phyloP scores from a whole-genome alignment of 2,329 filamentous ascomycete species.

The Westerdykella aurantiaca region DNA sequence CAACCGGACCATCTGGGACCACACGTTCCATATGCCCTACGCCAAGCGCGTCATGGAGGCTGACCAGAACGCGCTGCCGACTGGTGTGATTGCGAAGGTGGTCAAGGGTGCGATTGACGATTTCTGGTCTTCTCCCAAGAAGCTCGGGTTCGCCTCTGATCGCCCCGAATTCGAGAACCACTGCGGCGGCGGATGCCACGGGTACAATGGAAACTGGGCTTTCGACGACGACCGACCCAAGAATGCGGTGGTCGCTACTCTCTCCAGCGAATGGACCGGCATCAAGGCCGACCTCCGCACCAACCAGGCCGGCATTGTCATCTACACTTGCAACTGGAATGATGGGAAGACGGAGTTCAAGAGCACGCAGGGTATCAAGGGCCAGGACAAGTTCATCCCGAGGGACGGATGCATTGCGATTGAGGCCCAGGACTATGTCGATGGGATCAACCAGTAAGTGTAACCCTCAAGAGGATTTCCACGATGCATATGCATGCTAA shows the following conservation, averaged over 20 bases:
- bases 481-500: constrained; percentile 12
- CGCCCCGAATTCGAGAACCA: constrained; percentile 23
- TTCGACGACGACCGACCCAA: constrained; percentile 23
- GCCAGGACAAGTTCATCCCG: constrained; percentile 28
- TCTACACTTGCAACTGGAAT: constrained; percentile 35
- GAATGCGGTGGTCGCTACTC: constrained; percentile 18
- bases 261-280: constrained; percentile 27
- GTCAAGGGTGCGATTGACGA: constrained; percentile 22
- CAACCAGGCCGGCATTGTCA: constrained; percentile 28
- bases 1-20: constrained; percentile 28
- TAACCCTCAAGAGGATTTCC: neutral
- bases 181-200: constrained; percentile 31
- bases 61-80: constrained; percentile 27
- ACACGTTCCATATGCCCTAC: constrained; percentile 29
- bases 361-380: constrained; percentile 24
- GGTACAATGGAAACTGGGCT: constrained; percentile 31
- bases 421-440: constrained; percentile 31
- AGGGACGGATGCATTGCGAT: constrained; percentile 32
- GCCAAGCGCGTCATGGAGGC: constrained; percentile 22
- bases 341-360: constrained; percentile 33
- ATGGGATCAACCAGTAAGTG: constrained; percentile 33
- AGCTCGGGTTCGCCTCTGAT: constrained; percentile 27
- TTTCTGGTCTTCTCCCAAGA: constrained; percentile 28
- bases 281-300: constrained; percentile 30
- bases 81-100: constrained; percentile 26